Evolutionary conservation across 2,329 filamentous ascomycete species (phyloP), one percentile per base, ranked within the genome.

Genomic region (Trichoderma sp.): DNA sequence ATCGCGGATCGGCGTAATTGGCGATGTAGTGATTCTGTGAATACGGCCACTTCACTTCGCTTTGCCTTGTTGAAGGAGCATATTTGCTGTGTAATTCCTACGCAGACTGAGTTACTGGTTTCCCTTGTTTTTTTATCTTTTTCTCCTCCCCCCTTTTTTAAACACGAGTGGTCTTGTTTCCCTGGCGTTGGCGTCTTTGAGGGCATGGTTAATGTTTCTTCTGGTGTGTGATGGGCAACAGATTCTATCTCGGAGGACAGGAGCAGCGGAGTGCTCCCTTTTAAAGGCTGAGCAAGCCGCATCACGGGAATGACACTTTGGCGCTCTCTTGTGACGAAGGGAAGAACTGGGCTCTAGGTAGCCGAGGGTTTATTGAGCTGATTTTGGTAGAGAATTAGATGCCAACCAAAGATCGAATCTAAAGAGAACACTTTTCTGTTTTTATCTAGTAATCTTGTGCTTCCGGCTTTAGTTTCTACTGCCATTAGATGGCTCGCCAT

Each of bases 111-210:
- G 27, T 52, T 31, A 33, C 52, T 43, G 52, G 19, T 4, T 63
- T 65, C 68, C 52, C 61, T 59, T 65, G n/a, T n/a, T n/a, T n/a
- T n/a, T n/a, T n/a, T n/a, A n/a, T n/a, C n/a, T 59, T 40, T 49
- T 70, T 21, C 10, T 5, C 19, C 14, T 11, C 19, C 24, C 52
- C 24, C 24, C 55, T 21, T 27, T 16, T 53, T 43, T 64, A n/a
- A 64, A 64, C 61, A 72, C 72, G 53, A 74, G 71, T 71, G 73
- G 73, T 74, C 72, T 76, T 61, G 72, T 76, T 61, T 56, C 57
- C 57, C 29, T 70, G 77, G 77, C 77, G 77, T 78, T 74, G 77
- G 77, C 76, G 77, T 78, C 73, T 72, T 58, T 70, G 68, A 62
- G 68, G 57, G 55, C 62, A 40, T 37, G 52, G 53, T 53, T 63